Base-by-base conservation (phyloP, 768 basidiomycete species). In the Lepiota venenata region DNA sequence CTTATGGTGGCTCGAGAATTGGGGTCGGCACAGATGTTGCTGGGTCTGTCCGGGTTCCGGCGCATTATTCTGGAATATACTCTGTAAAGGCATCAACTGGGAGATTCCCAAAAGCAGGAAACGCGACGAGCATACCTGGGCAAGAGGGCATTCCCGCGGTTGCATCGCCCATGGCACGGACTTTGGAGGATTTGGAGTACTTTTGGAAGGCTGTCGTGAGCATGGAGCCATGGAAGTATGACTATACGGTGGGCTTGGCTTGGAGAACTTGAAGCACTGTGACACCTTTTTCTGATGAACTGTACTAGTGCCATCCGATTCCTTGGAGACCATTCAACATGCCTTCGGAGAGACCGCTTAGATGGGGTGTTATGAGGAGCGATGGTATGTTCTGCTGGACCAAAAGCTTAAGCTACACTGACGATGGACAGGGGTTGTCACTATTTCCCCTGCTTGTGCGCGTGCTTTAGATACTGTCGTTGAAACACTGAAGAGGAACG, bases 11-110 rank as follows among this genome's bases (percentile, higher is more conserved):
- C 27, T 76, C 81, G 2, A 74, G 82, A 44, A 72, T 85, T 18
- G 85, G 85, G 1, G 71, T 87, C 41, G 87, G 87, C 5, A 83
- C 85, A 4, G 86, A 88, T 55, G 83, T 88, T 18, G 86, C 81
- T 9, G 88, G 87, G 2, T 83, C 81, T 27, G 79, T 90, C 38
- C 77, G 87, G 16, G 77, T 77, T 7, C 87, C 87, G 2, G 78
- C 86, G 1, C 80, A 85, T 53, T 84, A 79, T 60, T 83, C 82
- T 41, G 87, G 85, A 0, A 66, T 83, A 1, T 87, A 83, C 65
- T 71, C 78, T 7, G 74, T 85, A 64, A 81, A 79, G 62, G 68
- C 78, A 1, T 80, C 79, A 15, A 66, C 70, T 50, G 70, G 76
- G 37, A 69, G 84, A 35, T 79, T 82, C 58, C 66, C 71, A 21